Evolutionary conservation across 441 rosid species (phyloP), one percentile per base, ranked within the genome.

Genomic region (Daphne laureola): DNA sequence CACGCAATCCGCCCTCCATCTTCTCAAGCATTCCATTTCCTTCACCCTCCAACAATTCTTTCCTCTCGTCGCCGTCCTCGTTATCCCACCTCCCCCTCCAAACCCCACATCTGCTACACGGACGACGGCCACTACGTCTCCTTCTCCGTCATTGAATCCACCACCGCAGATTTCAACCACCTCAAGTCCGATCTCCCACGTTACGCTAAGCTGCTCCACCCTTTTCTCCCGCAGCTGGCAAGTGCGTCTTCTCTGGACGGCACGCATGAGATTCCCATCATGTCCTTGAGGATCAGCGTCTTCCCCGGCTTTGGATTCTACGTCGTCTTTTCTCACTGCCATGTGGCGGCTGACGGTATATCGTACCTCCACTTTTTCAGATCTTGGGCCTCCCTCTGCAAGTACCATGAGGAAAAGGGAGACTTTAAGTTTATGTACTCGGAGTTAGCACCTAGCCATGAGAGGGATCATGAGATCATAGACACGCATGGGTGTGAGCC

Each of bases 281-380:
- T 76, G 42, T 77, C 73, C 11, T 7, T 86, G 2, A 81, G 74
- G 52, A 58, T 78, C 42, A 77, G 82, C 0, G 36, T 77, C 11
- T 79, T 79, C 62, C 86, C 90, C 2, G 60, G 61, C 27, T 40
- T 44, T 0, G 86, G 90, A 6, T 17, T 86, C 17, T 72, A 84
- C 40, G 55, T 83, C 27, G 87, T 81, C 0, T 63, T 63, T 14
- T 18, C 53, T 7, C 46, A 63, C 36, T 31, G 23, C 53, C 87
- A 86, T 43, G 75, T 66, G 38, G 84, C 26, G 35, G 76, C 63
- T 12, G 90, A 86, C 58, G 90, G 90, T 11, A 72, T 61, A 49
- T 51, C 77, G 0, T 54, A 75, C 51, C 43, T 40, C 40, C 78
- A 83, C 41, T 86, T 83, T 64, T 58, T 81, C 70, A 83, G 71